Percentiles rank a stretch among this genome's conserved stretches.
Conservation (phyloP, 1,284 basidiomycete genomes). For the Athelia psychrophila region DNA sequence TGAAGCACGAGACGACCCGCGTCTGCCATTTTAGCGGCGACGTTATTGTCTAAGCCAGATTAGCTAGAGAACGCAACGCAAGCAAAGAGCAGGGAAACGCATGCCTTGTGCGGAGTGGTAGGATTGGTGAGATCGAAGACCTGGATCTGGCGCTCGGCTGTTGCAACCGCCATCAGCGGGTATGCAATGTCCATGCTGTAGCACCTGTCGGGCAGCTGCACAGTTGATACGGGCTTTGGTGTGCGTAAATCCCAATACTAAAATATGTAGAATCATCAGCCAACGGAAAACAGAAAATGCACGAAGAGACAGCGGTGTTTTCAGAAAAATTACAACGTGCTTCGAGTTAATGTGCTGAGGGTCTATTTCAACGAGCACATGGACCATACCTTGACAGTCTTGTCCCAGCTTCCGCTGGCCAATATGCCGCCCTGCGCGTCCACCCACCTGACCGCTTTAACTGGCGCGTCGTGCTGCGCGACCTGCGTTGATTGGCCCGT, state of each 20-base stretch:
- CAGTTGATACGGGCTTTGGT: conserved; percentile 70
- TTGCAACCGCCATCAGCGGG: conserved; percentile 92
- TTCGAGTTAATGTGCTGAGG: no score
- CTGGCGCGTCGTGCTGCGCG: conserved; percentile 79
- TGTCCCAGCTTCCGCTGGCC: conserved; percentile 89
- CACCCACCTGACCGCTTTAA: conserved; percentile 73
- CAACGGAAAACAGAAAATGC: no score
- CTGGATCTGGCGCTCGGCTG: conserved; percentile 88
- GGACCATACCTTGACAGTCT: conserved; percentile 84
- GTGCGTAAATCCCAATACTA: conserved; percentile 92
- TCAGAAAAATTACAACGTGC: no score
- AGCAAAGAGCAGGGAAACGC: no score
- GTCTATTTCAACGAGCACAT: no score
- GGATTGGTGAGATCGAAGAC: conserved; percentile 88
- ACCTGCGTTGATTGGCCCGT: conserved; percentile 69
- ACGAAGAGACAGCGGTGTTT: no score
- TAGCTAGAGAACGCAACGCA: conserved; percentile 29
- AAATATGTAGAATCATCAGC: neutral
- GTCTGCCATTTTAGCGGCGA: conserved; percentile 96
- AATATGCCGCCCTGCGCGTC: conserved; percentile 66
- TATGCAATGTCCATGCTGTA: conserved; percentile 86
- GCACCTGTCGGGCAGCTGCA: conserved; percentile 85
- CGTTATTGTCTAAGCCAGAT: conserved; percentile 54
- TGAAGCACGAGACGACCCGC: conserved; percentile 85
- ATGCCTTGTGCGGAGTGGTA: conserved; percentile 71